phyloP scores from a whole-genome alignment of 176 grass and related monocot species.

The Oryza australiensis region DNA sequence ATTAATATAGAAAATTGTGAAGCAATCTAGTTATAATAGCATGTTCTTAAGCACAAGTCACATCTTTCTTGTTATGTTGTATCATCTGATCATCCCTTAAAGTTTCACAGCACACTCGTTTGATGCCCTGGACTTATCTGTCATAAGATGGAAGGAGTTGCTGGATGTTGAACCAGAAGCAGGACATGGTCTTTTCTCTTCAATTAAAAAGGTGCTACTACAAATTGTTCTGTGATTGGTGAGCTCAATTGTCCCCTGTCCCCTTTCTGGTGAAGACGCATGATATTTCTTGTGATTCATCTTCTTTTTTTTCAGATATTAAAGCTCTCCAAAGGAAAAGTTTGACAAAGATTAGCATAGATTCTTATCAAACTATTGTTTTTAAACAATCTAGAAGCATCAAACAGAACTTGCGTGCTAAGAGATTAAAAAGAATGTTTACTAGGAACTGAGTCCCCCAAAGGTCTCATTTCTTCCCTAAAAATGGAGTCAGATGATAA shows the following conservation, averaged over 20 bases:
- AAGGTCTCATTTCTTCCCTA: background rate
- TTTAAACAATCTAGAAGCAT: constrained; percentile 8
- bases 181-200: background rate
- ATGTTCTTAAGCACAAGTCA: background rate
- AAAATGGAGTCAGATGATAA: background rate
- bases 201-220: background rate
- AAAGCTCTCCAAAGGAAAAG: background rate
- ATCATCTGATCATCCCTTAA: background rate
- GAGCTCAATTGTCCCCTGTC: background rate
- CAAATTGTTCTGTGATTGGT: background rate
- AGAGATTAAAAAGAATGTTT: background rate
- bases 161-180: background rate
- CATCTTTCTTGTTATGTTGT: background rate
- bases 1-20: background rate
- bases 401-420: background rate
- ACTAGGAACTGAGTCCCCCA: background rate
- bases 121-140: background rate
- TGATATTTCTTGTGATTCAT: background rate
- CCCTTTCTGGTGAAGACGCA: background rate
- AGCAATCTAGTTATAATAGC: background rate
- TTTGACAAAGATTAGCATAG: background rate
- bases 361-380: background rate
- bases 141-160: constrained; percentile 2
- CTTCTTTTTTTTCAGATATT: background rate
- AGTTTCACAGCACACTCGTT: background rate